phyloP scores from a whole-genome alignment of 805 yeast species.

The Saccharomycopsis schoenii region DNA sequence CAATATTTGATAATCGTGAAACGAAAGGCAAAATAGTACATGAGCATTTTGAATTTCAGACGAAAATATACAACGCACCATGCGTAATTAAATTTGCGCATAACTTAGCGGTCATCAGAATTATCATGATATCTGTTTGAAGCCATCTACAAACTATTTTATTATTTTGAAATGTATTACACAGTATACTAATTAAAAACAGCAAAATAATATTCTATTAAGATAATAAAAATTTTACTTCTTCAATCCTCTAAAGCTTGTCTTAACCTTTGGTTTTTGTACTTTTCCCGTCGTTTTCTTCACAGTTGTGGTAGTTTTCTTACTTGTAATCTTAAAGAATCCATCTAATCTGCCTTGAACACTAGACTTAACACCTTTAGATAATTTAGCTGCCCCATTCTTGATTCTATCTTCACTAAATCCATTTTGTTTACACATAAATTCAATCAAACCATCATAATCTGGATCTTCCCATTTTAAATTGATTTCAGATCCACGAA shows the following conservation, averaged over 20 bases:
- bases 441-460: conserved; percentile 70
- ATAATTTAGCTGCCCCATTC: conserved; percentile 75
- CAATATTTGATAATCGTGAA: too few species aligned
- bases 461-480: conserved; percentile 89
- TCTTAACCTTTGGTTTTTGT: conserved; percentile 11
- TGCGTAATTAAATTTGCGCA: background rate
- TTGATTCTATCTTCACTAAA: conserved; percentile 88
- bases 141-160: background rate
- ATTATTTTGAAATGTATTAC: background rate
- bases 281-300: conserved; percentile 27
- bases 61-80: background rate
- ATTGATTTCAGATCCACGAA: conserved; percentile 47
- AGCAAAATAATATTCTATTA: background rate
- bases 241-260: conserved; percentile 8
- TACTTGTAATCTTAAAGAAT: conserved; percentile 63
- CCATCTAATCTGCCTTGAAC: conserved; percentile 91
- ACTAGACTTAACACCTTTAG: conserved; percentile 74
- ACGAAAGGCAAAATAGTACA: background rate
- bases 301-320: conserved; percentile 27
- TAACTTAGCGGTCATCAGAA: background rate
- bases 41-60: background rate
- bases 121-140: too few species aligned
- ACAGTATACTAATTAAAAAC: background rate
- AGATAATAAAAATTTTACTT: background rate
- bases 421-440: conserved; percentile 78